Conservation (phyloP, 73 alveolate species). For the Stentor coeruleus region DNA sequence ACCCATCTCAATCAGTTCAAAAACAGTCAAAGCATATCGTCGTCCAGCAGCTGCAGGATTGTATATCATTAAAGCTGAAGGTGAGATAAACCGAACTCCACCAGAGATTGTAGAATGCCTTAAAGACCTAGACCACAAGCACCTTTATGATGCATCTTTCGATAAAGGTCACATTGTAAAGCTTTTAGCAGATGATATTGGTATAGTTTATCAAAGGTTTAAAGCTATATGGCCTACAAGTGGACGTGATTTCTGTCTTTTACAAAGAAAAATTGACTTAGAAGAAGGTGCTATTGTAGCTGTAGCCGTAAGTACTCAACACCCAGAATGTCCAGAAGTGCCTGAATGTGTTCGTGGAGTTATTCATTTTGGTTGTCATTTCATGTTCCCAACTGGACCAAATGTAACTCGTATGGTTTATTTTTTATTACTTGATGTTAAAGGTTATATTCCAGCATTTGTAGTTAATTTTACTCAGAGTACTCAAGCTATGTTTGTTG, state of each 20-base stretch:
- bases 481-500: constrained; percentile 8
- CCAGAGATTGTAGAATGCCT: background rate
- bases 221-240: background rate
- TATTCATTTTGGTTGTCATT: background rate
- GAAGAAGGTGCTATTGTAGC: background rate
- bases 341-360: constrained; percentile 13
- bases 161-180: background rate
- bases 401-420: background rate
- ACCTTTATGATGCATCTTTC: background rate
- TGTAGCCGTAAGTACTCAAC: background rate
- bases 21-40: no score
- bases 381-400: background rate
- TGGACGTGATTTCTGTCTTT: constrained; percentile 17
- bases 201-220: background rate
- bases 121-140: background rate
- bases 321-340: constrained; percentile 19
- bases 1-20: no score
- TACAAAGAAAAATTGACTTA: constrained; percentile 19
- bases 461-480: background rate
- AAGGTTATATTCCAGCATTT: background rate
- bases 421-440: background rate
- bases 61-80: background rate
- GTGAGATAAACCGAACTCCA: background rate
- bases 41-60: background rate
- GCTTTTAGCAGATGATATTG: background rate